Percentiles rank a stretch among this genome's conserved stretches.
Conservation (phyloP, 2,329 filamentous ascomycete species). For the Diplodia seriata region DNA sequence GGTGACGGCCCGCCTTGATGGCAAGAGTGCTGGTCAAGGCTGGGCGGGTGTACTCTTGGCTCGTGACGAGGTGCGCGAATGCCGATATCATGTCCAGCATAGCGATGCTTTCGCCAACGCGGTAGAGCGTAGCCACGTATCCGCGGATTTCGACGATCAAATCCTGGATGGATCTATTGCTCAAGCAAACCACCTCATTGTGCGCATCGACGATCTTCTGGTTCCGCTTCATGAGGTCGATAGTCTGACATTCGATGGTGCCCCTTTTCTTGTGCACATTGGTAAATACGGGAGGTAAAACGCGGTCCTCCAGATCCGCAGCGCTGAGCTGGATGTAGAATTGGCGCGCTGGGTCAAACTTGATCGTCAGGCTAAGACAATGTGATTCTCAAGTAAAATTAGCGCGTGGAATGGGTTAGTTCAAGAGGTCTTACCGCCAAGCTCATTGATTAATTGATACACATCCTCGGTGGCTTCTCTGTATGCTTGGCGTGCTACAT, state of each 20-base stretch:
- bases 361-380: conserved; percentile 68
- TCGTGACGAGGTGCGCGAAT: conserved; percentile 68
- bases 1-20: conserved; percentile 77
- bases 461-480: conserved; percentile 86
- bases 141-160: conserved; percentile 75
- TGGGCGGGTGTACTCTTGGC: conserved; percentile 71
- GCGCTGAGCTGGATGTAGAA: conserved; percentile 77
- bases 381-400: conserved; percentile 51
- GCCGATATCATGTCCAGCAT: conserved; percentile 76
- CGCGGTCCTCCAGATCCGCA: conserved; percentile 66
- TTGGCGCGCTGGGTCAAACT: conserved; percentile 77
- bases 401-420: neutral
- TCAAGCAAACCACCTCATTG: conserved; percentile 82
- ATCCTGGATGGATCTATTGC: conserved; percentile 75
- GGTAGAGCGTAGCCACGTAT: conserved; percentile 77
- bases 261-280: conserved; percentile 76
- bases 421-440: conserved; percentile 63
- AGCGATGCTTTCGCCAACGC: conserved; percentile 83
- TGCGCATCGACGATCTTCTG: conserved; percentile 76
- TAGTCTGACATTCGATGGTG: conserved; percentile 85
- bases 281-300: conserved; percentile 74
- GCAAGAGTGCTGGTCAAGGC: conserved; percentile 72
- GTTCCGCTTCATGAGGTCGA: conserved; percentile 81
- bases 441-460: conserved; percentile 70
- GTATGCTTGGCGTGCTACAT: conserved; percentile 87